A percentile compares a stretch with the other conserved stretches of the same genome.
Evolutionary conservation across 2,329 filamentous ascomycete species (phyloP).

Genomic region (Huntiella bhutanensis): DNA sequence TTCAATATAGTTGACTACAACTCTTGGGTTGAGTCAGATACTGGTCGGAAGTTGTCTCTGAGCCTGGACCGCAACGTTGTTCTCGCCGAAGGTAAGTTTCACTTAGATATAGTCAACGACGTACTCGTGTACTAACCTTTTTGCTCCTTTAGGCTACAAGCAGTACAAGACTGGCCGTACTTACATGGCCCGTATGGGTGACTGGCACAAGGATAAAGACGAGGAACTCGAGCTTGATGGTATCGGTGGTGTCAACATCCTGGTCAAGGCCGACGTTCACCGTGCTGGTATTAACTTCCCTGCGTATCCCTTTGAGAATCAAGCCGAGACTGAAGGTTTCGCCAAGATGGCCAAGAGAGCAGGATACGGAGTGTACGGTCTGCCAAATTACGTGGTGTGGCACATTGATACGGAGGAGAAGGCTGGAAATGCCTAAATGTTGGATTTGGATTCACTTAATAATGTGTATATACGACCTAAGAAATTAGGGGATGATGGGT

Average conservation of each 20-base stretch:
- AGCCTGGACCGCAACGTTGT: constrained; percentile 62
- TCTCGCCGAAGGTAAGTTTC: constrained; percentile 59
- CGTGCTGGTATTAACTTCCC: constrained; percentile 98
- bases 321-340: constrained; percentile 96
- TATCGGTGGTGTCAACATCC: constrained; percentile 89
- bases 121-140: constrained; percentile 3
- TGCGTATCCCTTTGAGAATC: constrained; percentile 90
- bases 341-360: constrained; percentile 97
- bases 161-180: constrained; percentile 79
- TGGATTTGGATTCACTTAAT: background rate
- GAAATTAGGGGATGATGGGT: too few relatives aligned
- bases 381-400: constrained; percentile 98
- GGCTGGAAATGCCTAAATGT: constrained; percentile 47
- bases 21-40: constrained; percentile 89
- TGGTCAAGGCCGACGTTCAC: constrained; percentile 96
- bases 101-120: background rate
- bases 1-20: constrained; percentile 71
- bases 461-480: too few relatives aligned
- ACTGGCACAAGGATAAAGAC: constrained; percentile 83
- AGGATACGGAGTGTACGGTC: constrained; percentile 75
- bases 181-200: constrained; percentile 80
- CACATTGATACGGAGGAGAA: constrained; percentile 96
- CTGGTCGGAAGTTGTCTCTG: constrained; percentile 55
- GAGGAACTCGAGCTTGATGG: constrained; percentile 85
- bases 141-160: constrained; percentile 51